These are phyloP conservation scores for Fusarium nanum DNA, from an alignment of 2,329 filamentous ascomycete genomes.

Conservation along the genomic window DNA sequence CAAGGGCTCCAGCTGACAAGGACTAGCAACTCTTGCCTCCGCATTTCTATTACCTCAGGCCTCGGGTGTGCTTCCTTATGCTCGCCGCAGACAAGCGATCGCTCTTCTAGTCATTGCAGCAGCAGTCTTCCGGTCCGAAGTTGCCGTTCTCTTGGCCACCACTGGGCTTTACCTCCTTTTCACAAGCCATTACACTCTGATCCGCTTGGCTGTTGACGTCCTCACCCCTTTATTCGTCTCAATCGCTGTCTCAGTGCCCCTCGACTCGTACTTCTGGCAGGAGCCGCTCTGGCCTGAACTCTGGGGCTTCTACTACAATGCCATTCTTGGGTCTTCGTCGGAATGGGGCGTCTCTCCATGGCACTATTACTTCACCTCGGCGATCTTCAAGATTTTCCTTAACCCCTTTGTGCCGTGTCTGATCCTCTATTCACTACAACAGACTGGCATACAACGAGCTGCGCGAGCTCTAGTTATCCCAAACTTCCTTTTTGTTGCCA, in stretches of 20 bases:
- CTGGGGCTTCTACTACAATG: slow-evolving; percentile 90
- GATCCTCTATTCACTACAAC: slow-evolving; percentile 63
- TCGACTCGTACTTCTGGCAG: slow-evolving; percentile 97
- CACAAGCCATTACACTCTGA: slow-evolving; percentile 62
- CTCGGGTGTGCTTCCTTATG: slow-evolving; percentile 44
- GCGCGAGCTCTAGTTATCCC: slow-evolving; percentile 70
- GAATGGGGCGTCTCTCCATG: slow-evolving; percentile 90
- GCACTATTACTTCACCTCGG: slow-evolving; percentile 86
- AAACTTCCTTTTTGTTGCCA: slow-evolving; percentile 74
- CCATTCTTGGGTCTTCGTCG: slow-evolving; percentile 82
- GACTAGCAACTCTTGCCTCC: slow-evolving; percentile 72
- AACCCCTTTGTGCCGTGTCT: slow-evolving; percentile 77
- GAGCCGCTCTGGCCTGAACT: slow-evolving; percentile 89
- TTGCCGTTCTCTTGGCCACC: slow-evolving; percentile 81
- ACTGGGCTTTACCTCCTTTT: slow-evolving; percentile 74
- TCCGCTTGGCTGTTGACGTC: slow-evolving; percentile 74
- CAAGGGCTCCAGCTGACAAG: background rate
- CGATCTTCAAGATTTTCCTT: slow-evolving; percentile 83
- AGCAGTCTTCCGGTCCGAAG: slow-evolving; percentile 88
- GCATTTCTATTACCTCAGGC: slow-evolving; percentile 57
- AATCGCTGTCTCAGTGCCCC: slow-evolving; percentile 74
- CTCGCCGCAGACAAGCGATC: slow-evolving; percentile 72
- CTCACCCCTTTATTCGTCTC: slow-evolving; percentile 73
- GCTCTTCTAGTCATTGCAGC: slow-evolving; percentile 82
- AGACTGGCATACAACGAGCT: slow-evolving; percentile 58